Conservation (phyloP, 768 basidiomycete species). For the Rhodotorula graminis region DNA sequence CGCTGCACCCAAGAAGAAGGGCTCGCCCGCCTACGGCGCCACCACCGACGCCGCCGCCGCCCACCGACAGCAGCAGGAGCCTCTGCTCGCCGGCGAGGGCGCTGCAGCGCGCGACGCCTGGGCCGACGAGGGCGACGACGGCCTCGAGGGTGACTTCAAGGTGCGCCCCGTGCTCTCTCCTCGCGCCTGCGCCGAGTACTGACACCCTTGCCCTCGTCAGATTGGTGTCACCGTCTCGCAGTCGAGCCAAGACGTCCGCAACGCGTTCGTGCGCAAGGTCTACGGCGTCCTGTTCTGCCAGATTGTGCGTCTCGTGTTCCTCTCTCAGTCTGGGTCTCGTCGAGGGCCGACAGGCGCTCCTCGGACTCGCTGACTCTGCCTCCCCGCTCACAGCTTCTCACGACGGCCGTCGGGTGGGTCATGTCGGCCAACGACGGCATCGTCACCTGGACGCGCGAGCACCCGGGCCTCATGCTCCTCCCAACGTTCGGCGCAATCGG, state of each 20-base stretch:
- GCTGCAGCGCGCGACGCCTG: slow-evolving; percentile 5
- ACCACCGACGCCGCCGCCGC: neutral
- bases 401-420: slow-evolving; percentile 66
- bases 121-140: slow-evolving; percentile 52
- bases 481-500: slow-evolving; percentile 51
- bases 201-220: neutral
- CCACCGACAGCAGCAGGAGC: slow-evolving; percentile 9
- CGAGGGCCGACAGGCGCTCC: no score
- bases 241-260: slow-evolving; percentile 59
- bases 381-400: slow-evolving; percentile 56
- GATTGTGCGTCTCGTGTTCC: slow-evolving; percentile 47
- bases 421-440: slow-evolving; percentile 46
- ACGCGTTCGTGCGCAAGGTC: slow-evolving; percentile 71
- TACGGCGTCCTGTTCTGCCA: slow-evolving; percentile 69
- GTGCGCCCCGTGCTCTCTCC: slow-evolving; percentile 48
- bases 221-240: slow-evolving; percentile 36
- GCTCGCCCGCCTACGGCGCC: slow-evolving; percentile 3
- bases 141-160: slow-evolving; percentile 91
- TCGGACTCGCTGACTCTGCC: neutral
- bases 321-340: no score
- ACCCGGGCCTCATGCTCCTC: slow-evolving; percentile 41
- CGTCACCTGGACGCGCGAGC: slow-evolving; percentile 54
- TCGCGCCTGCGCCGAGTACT: neutral
- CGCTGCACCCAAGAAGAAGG: neutral
- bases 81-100: slow-evolving; percentile 12